Base-by-base conservation (phyloP, 2,329 filamentous ascomycete genomes). In the Furcasterigmium furcatum region DNA sequence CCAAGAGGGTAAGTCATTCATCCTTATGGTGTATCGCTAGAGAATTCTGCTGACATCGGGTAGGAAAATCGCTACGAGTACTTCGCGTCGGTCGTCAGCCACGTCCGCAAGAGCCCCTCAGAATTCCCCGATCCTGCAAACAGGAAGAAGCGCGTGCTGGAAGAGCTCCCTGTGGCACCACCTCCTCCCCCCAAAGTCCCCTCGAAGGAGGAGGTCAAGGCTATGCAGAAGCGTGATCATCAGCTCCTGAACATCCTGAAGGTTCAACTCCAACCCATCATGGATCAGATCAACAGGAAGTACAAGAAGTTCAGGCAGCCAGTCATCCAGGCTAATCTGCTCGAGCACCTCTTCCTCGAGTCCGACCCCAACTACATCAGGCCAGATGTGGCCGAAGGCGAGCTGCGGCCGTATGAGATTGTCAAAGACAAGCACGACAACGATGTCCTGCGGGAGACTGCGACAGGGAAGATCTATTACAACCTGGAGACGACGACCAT, bases 401-500 rank as follows among this genome's bases (percentile, higher is more conserved):
- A 85, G 10, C 71, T 76, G 45, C 80, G 91, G 38, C 91, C 91
- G 1, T 97, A 82, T 59, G 88, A 91, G 58, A 83, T 91, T 48
- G 82, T 82, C 32, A 84, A 82, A 55, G 92, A 99, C 62, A 84
- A 84, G 51, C 80, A 94, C 52, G 91, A 87, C 9, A 82, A 87
- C 10, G 76, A 82, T 34, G 91, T 91, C 14, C 72, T 99, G 38
- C 74, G 82, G 32, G 88, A 97, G 53, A 83, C 81, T 5, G 77
- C 78, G 2, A 88, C 83, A 2, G 83, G 83, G 46, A 96, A 94
- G 63, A 94, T 91, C 64, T 97, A 85, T 64, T 97, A 96, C 72
- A 99, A 99, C 55, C 73, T 99, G 38, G 91, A 97, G 60, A 88
- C 92, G 10, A 86, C 86, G 4, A 92, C 87, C 1, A 96, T 99